These are phyloP conservation scores for Fragilaria crotonensis DNA, from an alignment of 108 stramenopile species.

Conservation along the genomic window DNA sequence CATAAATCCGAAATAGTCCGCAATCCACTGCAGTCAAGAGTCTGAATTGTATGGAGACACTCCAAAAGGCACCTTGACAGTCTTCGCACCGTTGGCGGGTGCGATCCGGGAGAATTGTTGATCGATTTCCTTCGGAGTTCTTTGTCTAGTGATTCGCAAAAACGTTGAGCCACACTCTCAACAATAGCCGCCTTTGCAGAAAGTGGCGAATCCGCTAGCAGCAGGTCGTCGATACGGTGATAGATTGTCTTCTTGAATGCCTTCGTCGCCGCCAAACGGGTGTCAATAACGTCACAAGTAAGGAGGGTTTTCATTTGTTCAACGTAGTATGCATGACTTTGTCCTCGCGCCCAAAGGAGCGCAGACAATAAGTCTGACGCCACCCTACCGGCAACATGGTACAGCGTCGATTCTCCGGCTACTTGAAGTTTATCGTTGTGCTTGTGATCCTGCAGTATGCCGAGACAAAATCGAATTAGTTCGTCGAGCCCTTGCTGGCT, in stretches of 20 bases:
- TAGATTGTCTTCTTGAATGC: slow-evolving; percentile 52
- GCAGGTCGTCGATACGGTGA: slow-evolving; percentile 19
- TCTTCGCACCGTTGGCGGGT: slow-evolving; percentile 46
- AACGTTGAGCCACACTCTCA: not conserved
- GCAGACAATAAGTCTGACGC: not conserved
- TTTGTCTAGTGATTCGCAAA: not conserved
- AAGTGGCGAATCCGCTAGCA: not conserved
- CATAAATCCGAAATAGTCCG: not conserved
- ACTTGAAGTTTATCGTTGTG: not conserved
- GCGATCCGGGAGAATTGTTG: slow-evolving; percentile 5
- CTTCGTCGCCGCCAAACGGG: slow-evolving; percentile 30
- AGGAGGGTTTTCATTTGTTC: slow-evolving; percentile 16
- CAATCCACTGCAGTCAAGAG: no score
- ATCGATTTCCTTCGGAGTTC: slow-evolving; percentile 1
- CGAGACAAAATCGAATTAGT: not conserved
- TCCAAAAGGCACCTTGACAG: slow-evolving; percentile 48
- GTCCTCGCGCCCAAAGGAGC: not conserved
- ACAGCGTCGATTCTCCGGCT: not conserved
- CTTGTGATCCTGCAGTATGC: not conserved
- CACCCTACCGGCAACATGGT: not conserved
- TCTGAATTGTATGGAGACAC: slow-evolving; percentile 15
- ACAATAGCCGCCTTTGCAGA: not conserved
- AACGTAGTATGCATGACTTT: not conserved
- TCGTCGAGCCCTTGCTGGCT: not conserved
- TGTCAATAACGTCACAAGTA: slow-evolving; percentile 14